phyloP scores from a whole-genome alignment of 495 filamentous ascomycete genomes.

The Penicillium pulvis region DNA sequence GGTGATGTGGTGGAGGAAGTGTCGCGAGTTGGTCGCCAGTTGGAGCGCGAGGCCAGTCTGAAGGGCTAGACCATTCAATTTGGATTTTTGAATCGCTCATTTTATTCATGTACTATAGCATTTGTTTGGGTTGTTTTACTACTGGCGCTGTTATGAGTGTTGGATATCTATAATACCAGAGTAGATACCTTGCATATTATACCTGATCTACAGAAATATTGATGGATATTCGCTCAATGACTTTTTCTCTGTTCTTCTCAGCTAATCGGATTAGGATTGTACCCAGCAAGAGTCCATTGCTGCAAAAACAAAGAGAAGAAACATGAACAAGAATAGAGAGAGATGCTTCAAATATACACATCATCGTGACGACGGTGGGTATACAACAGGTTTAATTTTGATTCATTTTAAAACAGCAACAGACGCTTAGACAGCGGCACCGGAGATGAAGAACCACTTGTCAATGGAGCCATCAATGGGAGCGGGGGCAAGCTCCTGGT shows the following conservation, averaged over 20 bases:
- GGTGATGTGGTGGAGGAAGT: conserved; percentile 87
- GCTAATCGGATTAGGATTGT: conserved; percentile 5
- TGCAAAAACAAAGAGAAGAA: neutral
- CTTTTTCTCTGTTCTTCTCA: conserved; percentile 1
- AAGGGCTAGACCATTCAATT: conserved; percentile 47
- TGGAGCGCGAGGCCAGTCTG: conserved; percentile 82
- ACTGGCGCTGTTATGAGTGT: conserved; percentile 4
- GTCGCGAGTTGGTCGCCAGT: conserved; percentile 78
- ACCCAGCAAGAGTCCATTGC: conserved; percentile 1
- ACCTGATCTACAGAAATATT: conserved; percentile 1
- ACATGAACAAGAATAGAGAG: neutral
- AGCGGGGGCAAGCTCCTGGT: conserved; percentile 75
- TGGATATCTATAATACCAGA: neutral
- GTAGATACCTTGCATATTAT: conserved; percentile 6
- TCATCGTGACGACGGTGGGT: conserved; percentile 5
- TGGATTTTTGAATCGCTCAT: conserved; percentile 4
- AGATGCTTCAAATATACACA: conserved; percentile 13
- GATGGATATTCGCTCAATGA: conserved; percentile 1
- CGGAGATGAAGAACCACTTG: conserved; percentile 99
- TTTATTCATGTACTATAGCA: conserved; percentile 34
- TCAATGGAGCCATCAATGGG: conserved; percentile 96
- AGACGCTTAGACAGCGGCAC: conserved; percentile 76
- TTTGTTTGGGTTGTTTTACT: conserved; percentile 14
- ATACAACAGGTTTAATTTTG: conserved; percentile 22
- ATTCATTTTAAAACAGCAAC: conserved; percentile 14